phyloP scores from a whole-genome alignment of 2,329 filamentous ascomycete genomes.

The Penicillium psychrosexuale region DNA sequence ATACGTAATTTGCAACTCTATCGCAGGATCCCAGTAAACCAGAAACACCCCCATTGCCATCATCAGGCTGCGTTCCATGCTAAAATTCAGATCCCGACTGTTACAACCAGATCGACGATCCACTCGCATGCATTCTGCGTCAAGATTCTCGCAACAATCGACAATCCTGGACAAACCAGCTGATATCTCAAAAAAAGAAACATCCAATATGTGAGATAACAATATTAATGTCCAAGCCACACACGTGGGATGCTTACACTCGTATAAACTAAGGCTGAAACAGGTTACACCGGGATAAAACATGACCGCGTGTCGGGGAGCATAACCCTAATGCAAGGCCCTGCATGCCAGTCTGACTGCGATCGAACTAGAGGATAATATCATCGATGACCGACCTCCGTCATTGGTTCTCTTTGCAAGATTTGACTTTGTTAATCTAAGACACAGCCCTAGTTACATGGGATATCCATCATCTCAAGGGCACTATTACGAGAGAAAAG shows the following conservation, averaged over 20 bases:
- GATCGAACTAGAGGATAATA: not conserved
- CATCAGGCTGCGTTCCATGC: not conserved
- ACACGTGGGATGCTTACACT: not conserved
- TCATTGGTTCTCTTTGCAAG: not conserved
- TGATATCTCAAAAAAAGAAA: not conserved
- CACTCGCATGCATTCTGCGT: not conserved
- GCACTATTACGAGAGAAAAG: not conserved
- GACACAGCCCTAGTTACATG: not conserved
- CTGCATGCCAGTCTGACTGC: slow-evolving; percentile 1
- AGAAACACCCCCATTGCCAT: not conserved
- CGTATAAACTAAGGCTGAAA: slow-evolving; percentile 1
- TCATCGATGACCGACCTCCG: not conserved
- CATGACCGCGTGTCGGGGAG: not conserved
- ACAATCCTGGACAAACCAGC: not conserved
- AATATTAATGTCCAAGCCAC: not conserved
- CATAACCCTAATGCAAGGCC: not conserved
- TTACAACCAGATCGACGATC: not conserved
- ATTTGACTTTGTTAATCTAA: not conserved
- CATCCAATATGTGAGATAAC: not conserved
- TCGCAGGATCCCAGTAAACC: not conserved
- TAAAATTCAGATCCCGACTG: not conserved
- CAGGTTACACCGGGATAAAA: not conserved
- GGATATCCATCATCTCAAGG: not conserved
- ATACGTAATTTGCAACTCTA: not conserved
- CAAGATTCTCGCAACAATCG: not conserved